Evolutionary conservation across 2,329 filamentous ascomycete species (phyloP), one percentile per base, ranked within the genome.

Genomic region (Penicillium fuscoglaucum): DNA sequence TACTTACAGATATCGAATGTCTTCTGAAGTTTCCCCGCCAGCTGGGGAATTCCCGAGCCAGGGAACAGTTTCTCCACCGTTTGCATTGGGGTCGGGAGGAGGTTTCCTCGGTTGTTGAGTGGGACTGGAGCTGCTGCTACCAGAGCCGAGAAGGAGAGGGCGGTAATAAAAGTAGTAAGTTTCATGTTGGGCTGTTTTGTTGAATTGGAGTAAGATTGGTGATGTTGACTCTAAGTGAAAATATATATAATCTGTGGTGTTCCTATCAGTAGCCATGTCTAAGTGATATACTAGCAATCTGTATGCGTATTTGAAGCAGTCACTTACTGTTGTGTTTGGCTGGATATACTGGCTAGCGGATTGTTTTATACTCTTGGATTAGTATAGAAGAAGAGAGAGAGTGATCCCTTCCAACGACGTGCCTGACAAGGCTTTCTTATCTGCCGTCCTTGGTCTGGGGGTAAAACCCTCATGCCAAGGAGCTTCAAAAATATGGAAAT

Each of bases 61-160:
- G 64, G 63, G 24, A 56, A 61, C 49, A 65, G 52, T 48, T 29
- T 58, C 9, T 66, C 60, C 15, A 66, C 24, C 4, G 55, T 5
- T 15, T 58, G 49, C 51, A 58, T 59, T 2, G 64, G 58, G 17
- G 55, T 51, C 24, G 64, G 64, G 4, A 61, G n/a, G 24, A 21
- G 15, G 15, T 3, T 35, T 41, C 58, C 44, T 9, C 35, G 40
- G 2, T 26, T 35, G 1, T 45, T 57, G 1, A 33, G 21, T 17
- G 52, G 49, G 10, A 66, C 39, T 10, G 61, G 64, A 7, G 51
- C 49, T 15, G 63, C 54, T 19, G 28, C 57, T 26, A 56, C 55
- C 6, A 61, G 3, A 15, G 54, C 49, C 9, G 56, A 57, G 40
- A 64, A 21, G 6, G 51, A 57, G 1, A 61, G 35, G 6, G 55